A percentile compares a stretch with the other conserved stretches of the same genome.
These are phyloP conservation scores for Lactifluus pinguis DNA, from an alignment of 768 basidiomycete species.

Conservation along the genomic window DNA sequence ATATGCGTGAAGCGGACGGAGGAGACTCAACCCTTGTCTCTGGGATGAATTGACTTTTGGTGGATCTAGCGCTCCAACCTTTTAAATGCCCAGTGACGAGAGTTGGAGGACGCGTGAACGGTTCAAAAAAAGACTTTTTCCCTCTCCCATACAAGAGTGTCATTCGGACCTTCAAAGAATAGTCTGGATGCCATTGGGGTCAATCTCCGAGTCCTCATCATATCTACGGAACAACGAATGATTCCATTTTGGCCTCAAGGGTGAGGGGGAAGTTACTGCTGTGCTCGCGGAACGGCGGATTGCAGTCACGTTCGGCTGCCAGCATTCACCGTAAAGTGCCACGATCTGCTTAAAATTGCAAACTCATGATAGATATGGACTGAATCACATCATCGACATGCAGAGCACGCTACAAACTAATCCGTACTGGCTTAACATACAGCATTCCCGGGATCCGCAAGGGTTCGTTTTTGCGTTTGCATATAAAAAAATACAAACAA, in stretches of 20 bases:
- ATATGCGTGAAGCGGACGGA: constrained; percentile 46
- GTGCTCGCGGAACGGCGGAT: background rate
- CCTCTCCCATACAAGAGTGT: too few species aligned
- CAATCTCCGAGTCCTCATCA: too few species aligned
- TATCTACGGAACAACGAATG: too few species aligned
- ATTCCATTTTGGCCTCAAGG: too few species aligned
- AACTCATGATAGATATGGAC: background rate
- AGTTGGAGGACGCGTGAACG: too few species aligned
- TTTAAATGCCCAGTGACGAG: too few species aligned
- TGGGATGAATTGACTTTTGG: background rate
- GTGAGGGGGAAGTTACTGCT: too few species aligned
- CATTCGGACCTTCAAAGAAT: too few species aligned
- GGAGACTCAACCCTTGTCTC: background rate
- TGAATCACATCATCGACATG: background rate
- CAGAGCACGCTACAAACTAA: background rate
- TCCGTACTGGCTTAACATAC: background rate
- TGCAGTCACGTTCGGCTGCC: background rate
- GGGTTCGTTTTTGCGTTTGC: constrained; percentile 20
- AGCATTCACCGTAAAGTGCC: background rate
- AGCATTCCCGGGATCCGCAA: constrained; percentile 6
- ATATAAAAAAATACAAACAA: constrained; percentile 19
- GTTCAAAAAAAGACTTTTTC: too few species aligned
- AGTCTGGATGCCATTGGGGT: too few species aligned
- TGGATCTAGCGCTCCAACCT: too few species aligned
- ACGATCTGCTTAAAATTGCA: background rate